Conservation (phyloP, 2,329 filamentous ascomycete genomes). For the Claviceps sp. region DNA sequence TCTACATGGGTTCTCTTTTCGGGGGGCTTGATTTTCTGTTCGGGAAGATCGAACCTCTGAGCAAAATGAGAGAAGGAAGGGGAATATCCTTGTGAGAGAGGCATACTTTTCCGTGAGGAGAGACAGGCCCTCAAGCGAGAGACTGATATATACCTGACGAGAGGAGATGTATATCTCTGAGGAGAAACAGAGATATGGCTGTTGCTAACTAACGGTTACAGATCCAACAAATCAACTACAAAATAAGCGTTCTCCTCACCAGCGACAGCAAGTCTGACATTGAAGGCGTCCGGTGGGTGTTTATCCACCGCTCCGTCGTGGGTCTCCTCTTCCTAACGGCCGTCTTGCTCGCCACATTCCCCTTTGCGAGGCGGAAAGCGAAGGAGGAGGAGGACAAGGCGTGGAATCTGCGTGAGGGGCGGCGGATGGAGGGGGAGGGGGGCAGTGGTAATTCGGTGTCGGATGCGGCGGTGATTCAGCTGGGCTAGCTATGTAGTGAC, state of each 20-base stretch:
- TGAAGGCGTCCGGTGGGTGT: constrained; percentile 79
- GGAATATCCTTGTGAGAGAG: too few species aligned
- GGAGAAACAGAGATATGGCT: not conserved
- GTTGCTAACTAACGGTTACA: constrained; percentile 18
- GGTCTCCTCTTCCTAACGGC: constrained; percentile 56
- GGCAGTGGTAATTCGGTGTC: constrained; percentile 32
- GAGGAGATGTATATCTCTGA: not conserved
- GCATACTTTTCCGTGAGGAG: not conserved
- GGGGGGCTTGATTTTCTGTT: too few species aligned
- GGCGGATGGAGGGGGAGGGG: constrained; percentile 29
- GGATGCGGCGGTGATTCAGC: constrained; percentile 42
- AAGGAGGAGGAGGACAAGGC: constrained; percentile 36
- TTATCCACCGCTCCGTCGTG: constrained; percentile 49
- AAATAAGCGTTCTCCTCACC: constrained; percentile 81
- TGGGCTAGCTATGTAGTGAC: constrained; percentile 35
- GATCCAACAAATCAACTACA: constrained; percentile 92
- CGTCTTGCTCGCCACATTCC: constrained; percentile 43
- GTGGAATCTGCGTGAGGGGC: constrained; percentile 29
- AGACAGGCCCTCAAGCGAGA: not conserved
- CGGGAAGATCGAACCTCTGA: too few species aligned
- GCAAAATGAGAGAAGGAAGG: not conserved
- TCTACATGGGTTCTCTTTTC: too few species aligned
- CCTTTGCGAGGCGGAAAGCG: constrained; percentile 44
- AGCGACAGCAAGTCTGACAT: constrained; percentile 87
- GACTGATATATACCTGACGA: not conserved